phyloP scores from a whole-genome alignment of 148 eudicot genomes.

The Heliosperma pusillum region DNA sequence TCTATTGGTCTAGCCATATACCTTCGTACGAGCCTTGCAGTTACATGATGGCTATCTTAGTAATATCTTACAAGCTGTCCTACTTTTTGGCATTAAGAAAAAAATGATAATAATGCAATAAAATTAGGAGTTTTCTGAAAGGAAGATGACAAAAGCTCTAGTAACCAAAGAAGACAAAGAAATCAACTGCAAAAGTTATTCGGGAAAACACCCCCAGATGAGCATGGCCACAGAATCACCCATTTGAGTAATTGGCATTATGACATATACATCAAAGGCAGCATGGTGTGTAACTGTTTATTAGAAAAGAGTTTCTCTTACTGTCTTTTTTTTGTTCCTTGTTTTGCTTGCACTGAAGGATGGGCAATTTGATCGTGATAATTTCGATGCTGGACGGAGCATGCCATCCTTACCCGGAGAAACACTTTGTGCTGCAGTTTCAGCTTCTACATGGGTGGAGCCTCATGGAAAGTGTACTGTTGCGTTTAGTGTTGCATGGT shows the following conservation, averaged over 20 bases:
- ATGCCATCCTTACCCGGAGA: conserved; percentile 88
- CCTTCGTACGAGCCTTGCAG: neutral
- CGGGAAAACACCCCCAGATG: neutral
- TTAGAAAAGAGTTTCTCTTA: neutral
- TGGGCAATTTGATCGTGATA: conserved; percentile 86
- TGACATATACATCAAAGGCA: neutral
- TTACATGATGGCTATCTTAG: neutral
- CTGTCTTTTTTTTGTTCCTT: neutral
- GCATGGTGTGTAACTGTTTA: neutral
- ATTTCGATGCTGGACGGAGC: conserved; percentile 72
- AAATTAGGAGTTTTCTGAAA: neutral
- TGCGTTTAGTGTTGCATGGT: conserved; percentile 90
- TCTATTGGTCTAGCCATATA: neutral
- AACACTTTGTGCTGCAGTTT: conserved; percentile 85
- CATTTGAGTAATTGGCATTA: neutral
- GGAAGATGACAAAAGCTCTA: neutral
- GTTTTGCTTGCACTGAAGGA: conserved; percentile 44
- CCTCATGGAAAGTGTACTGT: conserved; percentile 96
- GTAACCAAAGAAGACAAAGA: neutral
- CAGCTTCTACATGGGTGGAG: conserved; percentile 97
- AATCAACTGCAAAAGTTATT: neutral
- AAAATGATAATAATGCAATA: neutral
- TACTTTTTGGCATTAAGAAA: neutral
- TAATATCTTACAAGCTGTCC: neutral
- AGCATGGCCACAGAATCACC: neutral